Conservation (phyloP, 2,329 filamentous ascomycete species). For the Tolypocladium cylindrosporum region DNA sequence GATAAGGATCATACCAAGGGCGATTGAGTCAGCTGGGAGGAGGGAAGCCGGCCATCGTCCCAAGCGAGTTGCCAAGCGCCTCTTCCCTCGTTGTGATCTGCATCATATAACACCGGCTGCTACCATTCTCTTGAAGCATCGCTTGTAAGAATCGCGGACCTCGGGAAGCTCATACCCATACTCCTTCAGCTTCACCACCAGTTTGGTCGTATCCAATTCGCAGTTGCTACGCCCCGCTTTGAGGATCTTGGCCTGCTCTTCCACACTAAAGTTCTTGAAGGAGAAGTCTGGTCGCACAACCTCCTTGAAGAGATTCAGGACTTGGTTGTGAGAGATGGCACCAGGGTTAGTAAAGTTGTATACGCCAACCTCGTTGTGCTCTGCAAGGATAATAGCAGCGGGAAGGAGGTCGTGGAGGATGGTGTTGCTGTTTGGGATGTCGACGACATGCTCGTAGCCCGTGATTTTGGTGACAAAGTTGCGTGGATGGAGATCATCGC, state of each 20-base stretch:
- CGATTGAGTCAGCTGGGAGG: too few relatives aligned
- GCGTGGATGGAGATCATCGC: constrained; percentile 54
- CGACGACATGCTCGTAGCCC: constrained; percentile 54
- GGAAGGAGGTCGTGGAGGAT: constrained; percentile 56
- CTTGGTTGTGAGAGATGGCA: constrained; percentile 62
- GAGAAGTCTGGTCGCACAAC: constrained; percentile 50
- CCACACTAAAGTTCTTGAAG: constrained; percentile 57
- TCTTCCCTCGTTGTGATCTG: neutral
- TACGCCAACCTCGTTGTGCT: constrained; percentile 51
- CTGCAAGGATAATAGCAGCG: constrained; percentile 47
- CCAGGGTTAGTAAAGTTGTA: constrained; percentile 65
- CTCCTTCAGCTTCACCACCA: constrained; percentile 48
- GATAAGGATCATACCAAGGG: too few relatives aligned
- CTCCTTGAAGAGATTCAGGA: constrained; percentile 51
- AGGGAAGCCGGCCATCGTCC: too few relatives aligned
- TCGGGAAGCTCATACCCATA: constrained; percentile 50
- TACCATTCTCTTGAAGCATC: constrained; percentile 56
- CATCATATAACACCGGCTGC: constrained; percentile 39
- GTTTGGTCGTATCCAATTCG: constrained; percentile 51
- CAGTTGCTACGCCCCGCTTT: constrained; percentile 60
- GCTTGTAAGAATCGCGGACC: constrained; percentile 50
- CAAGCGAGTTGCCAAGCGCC: too few relatives aligned
- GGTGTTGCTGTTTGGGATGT: constrained; percentile 60
- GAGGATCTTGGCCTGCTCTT: constrained; percentile 58
- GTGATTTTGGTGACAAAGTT: constrained; percentile 63